Base-by-base conservation (phyloP, 257 asterid species). In the Anisodus acutangulus region DNA sequence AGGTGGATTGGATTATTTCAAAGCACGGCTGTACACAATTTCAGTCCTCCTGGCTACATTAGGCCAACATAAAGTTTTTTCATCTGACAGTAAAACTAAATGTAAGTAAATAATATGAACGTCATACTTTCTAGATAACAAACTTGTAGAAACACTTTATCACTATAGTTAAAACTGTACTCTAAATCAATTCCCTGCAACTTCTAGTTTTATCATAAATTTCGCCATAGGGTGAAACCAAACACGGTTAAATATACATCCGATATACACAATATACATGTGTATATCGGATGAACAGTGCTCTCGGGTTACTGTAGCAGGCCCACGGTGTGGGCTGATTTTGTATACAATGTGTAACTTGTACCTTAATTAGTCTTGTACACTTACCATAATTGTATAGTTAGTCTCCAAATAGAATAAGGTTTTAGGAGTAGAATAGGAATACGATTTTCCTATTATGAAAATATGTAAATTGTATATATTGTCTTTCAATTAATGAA, bases 21-120 rank as follows among this genome's bases (percentile, higher is more conserved):
- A 72, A 82, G 98, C 98, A 80, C 93, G 93, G 79, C 90, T 91
- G 49, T 97, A 97, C 54, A 97, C 99, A 84, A 92, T 93, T 90
- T 93, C 95, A 5, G 98, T 97, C 90, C 99, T 92, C 83, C 86
- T 91, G 83, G 98, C 98, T 80, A 97, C 98, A 84, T 95, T 98
- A 85, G 89, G 97, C 99, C 99, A 97, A 83, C 95, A 84, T 95
- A 95, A 51, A 97, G 95, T 84, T 92, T 86, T 91, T 95, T 95
- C 91, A 97, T 89, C 99, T 97, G 95, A 79, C 78, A 13, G 63
- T 63, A 83, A 84, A 85, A 41, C 39, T 63, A 57, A 47, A 22
- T 64, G 19, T 53, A 49, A 67, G 86, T 22, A 62, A 57, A 26
- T 80, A 80, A 63, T 58, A 37, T 47, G 35, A 41, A 13, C 15